Percentiles rank a stretch among this genome's conserved stretches.
Evolutionary conservation across 2,329 filamentous ascomycete species (phyloP).

Genomic region (Ophiostoma angusticollis): DNA sequence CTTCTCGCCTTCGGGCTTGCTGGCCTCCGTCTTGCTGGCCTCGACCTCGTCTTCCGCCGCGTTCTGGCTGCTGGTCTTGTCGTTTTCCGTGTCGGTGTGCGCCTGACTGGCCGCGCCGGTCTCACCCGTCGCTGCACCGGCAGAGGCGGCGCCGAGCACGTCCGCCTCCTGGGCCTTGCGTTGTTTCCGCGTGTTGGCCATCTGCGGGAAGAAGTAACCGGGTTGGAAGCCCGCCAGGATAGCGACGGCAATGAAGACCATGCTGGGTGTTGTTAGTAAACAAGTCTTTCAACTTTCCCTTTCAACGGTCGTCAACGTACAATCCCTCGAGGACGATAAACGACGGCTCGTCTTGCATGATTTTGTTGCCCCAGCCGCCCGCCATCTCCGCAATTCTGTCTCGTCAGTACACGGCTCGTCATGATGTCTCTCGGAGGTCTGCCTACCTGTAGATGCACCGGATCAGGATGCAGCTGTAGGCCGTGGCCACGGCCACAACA

Average conservation of each 20-base stretch:
- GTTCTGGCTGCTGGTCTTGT: too few species aligned
- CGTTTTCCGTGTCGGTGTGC: not conserved
- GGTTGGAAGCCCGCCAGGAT: conserved; percentile 42
- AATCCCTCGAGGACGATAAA: conserved; percentile 47
- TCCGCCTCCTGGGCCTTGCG: conserved; percentile 3
- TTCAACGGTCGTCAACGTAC: conserved; percentile 25
- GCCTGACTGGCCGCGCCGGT: not conserved
- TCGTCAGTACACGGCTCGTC: not conserved
- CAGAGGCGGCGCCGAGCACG: too few species aligned
- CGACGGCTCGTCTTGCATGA: conserved; percentile 49
- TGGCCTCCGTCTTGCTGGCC: too few species aligned
- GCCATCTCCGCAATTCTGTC: conserved; percentile 48
- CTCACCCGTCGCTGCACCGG: not conserved
- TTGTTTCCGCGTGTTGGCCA: conserved; percentile 22
- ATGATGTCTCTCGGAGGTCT: not conserved
- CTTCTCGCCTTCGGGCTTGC: too few species aligned
- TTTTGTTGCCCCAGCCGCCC: conserved; percentile 48
- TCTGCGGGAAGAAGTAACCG: conserved; percentile 41
- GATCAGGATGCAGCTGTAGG: conserved; percentile 34
- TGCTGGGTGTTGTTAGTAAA: conserved; percentile 17
- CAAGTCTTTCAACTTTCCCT: too few species aligned
- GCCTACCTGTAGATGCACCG: conserved; percentile 42
- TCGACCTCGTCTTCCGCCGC: too few species aligned
- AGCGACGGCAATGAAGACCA: conserved; percentile 36
- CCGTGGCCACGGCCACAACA: conserved; percentile 28